These are phyloP conservation scores for Syzygium aqueum DNA, from an alignment of 345 rosid species.

Conservation along the genomic window DNA sequence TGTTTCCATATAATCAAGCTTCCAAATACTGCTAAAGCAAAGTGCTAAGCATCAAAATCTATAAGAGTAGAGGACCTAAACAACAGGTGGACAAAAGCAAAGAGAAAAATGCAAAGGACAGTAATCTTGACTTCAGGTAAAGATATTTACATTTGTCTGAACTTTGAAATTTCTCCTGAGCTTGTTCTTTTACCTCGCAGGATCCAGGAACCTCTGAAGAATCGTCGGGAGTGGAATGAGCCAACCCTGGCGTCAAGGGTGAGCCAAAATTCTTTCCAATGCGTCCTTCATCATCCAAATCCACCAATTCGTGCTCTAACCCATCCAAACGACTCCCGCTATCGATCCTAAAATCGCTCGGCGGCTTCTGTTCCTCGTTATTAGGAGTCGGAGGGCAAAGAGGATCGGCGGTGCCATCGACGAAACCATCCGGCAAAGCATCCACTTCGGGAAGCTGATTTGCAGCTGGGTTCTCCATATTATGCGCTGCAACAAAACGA, in stretches of 20 bases:
- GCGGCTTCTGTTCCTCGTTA: constrained; percentile 31
- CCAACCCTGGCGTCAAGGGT: not conserved
- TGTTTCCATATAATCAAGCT: not conserved
- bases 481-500: constrained; percentile 1
- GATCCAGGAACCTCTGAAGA: constrained; percentile 16
- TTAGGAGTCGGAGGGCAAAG: constrained; percentile 40
- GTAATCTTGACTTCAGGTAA: not conserved
- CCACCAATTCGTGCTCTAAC: constrained; percentile 16
- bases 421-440: constrained; percentile 90
- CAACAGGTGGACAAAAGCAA: not conserved
- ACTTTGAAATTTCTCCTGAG: constrained; percentile 26
- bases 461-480: constrained; percentile 53
- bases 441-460: constrained; percentile 87
- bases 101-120: not conserved
- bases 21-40: not conserved
- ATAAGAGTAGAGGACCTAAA: not conserved
- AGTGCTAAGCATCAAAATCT: not conserved
- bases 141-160: constrained; percentile 29
- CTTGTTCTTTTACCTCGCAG: constrained; percentile 24
- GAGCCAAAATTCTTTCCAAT: constrained; percentile 3
- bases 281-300: constrained; percentile 13
- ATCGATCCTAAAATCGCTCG: constrained; percentile 17
- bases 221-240: constrained; percentile 8
- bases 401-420: constrained; percentile 55
- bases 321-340: constrained; percentile 6